Base-by-base conservation (phyloP, 352 stramenopile genomes). In the Globisporangium yorkense region DNA sequence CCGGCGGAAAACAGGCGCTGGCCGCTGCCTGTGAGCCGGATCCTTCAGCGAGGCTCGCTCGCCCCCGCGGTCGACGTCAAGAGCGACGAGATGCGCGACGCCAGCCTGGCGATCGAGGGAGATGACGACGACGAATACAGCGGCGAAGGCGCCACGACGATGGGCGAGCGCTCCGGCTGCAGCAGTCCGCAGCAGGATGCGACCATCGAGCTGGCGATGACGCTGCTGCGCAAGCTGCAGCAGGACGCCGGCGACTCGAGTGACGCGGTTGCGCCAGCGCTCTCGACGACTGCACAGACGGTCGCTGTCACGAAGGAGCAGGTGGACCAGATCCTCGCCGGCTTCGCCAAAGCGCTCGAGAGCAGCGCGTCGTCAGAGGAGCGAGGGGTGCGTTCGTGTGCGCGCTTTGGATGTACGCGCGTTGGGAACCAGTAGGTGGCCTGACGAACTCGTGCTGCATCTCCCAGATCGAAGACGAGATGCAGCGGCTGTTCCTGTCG, bases 401-500 rank as follows among this genome's bases (percentile, higher is more conserved):
- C 31, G 58, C 12, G 12, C 12, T 44, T 37, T n/a, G 27, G 18
- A 20, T 29, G 48, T 39, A 47, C 40, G 44, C 7, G 37, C 20
- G 18, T 9, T 31, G 20, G 20, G 18, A 15, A 24, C 20, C 5
- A 24, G 41, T 8, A 47, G 41, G 41, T 10, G 15, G 18, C 6
- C 13, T 12, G 16, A 21, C 6, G 20, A 10, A 4, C 43, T 27
- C 15, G 7, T 59, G 48, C 48, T 29, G 39, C 13, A 3, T 18
- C 12, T 0, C 21, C 24, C 48, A 80, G 71, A 68, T 82, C 7
- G 81, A 91, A 52, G 71, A 80, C 45, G 74, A 81, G 24, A 81
- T 93, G 68, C 68, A 90, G 61, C 77, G 75, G 50, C 70, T 89
- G 9, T 93, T 91, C 51, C 63, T 81, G 37, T 87, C 80, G 24